Conservation (phyloP, 1,284 basidiomycete genomes). For the Marasmius tenuissimus region DNA sequence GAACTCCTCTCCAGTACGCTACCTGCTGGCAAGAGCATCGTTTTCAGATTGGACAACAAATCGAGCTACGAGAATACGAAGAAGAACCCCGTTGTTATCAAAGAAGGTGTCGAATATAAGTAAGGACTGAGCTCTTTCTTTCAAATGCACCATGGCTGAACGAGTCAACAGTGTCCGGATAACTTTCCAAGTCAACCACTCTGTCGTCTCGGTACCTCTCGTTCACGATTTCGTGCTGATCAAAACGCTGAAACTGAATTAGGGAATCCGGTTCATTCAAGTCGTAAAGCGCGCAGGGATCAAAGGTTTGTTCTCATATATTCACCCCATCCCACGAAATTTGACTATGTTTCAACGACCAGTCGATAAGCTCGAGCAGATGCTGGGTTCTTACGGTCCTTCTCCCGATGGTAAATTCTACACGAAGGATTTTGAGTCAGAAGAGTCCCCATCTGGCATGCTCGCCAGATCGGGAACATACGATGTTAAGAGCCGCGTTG, state of each 20-base stretch:
- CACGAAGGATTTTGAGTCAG: conserved; percentile 71
- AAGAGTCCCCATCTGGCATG: conserved; percentile 81
- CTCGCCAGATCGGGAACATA: conserved; percentile 79
- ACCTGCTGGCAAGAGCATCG: conserved; percentile 60
- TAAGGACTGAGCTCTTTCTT: conserved; percentile 28
- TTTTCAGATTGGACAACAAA: conserved; percentile 55
- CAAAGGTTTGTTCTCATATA: conserved; percentile 44
- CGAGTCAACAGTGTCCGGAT: conserved; percentile 61
- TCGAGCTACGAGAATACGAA: conserved; percentile 50
- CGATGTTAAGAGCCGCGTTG: conserved; percentile 73
- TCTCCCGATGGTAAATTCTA: conserved; percentile 59
- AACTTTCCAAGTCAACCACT: conserved; percentile 81
- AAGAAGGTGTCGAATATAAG: conserved; percentile 86
- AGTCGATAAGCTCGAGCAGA: conserved; percentile 89
- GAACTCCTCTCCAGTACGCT: conserved; percentile 70
- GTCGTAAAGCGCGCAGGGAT: conserved; percentile 78
- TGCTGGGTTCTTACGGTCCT: conserved; percentile 88
- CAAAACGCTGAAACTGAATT: conserved; percentile 12
- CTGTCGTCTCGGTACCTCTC: conserved; percentile 72
- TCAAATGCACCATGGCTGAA: background rate
- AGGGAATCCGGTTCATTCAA: conserved; percentile 86
- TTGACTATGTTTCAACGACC: conserved; percentile 13
- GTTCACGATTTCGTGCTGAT: conserved; percentile 7
- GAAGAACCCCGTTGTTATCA: conserved; percentile 75
- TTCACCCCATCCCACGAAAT: background rate